These are phyloP conservation scores for Saccharomyces hybrid DNA, from an alignment of 1,139 yeast genomes.

Conservation along the genomic window DNA sequence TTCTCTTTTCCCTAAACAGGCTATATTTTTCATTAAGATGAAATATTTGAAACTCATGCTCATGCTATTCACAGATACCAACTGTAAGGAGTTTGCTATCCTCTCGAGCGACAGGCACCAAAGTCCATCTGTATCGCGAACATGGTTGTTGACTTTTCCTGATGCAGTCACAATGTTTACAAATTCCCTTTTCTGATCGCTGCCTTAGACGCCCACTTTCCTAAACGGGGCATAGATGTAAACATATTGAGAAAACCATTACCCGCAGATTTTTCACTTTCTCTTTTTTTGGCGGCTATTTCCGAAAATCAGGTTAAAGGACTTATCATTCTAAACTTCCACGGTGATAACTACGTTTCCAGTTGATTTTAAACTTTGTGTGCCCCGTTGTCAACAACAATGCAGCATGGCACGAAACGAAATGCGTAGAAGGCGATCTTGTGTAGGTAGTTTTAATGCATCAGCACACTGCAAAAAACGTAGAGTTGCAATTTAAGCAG, in stretches of 20 bases:
- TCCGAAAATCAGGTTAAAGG: background rate
- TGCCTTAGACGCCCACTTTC: background rate
- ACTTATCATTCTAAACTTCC: background rate
- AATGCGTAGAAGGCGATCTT: background rate
- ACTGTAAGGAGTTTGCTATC: background rate
- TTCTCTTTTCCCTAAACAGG: slow-evolving; percentile 12
- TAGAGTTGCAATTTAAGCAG: background rate
- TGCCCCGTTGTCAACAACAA: background rate
- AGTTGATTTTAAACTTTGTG: background rate
- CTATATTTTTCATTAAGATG: background rate
- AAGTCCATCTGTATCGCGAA: background rate
- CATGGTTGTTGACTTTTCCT: background rate
- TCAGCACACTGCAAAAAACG: background rate
- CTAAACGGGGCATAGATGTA: background rate
- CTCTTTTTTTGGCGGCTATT: background rate
- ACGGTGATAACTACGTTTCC: background rate
- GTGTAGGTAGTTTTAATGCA: background rate
- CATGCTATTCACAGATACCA: slow-evolving; percentile 1
- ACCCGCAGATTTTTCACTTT: too few species aligned
- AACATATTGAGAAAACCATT: background rate
- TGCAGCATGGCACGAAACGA: too few species aligned
- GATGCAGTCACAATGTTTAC: background rate
- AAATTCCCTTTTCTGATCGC: background rate
- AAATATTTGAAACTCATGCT: slow-evolving; percentile 1
- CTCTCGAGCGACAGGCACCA: background rate